Base-by-base conservation (phyloP, 805 yeast species). In the Cyberlindnera petersonii region DNA sequence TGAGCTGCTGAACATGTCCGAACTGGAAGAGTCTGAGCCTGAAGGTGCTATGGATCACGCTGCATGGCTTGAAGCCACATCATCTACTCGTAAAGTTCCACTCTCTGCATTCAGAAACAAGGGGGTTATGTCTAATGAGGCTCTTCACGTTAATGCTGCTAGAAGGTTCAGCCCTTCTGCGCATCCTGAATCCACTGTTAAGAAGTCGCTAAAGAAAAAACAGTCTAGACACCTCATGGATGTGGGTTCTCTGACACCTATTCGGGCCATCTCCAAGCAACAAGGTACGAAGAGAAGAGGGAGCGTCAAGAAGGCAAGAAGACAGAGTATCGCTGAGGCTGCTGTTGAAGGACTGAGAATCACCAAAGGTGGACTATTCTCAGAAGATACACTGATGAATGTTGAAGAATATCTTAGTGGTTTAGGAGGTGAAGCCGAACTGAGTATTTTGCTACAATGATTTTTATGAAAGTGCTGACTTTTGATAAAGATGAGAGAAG, bases 101-200 rank as follows among this genome's bases (percentile, higher is more conserved):
- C 63, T 89, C 28, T 85, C 94, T 2, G 97, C 97, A 1, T 91
- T 91, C 60, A 69, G 98, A 55, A 89, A 87, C 63, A 82, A 87
- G 54, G 83, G 84, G 10, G 61, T 75, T 9, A 55, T 60, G 21
- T 48, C 56, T 24, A 49, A 56, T 30, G 64, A 59, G 24, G 46
- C 50, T 20, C 33, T 52, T 2, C 59, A 54, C 36, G 37, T 55
- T 7, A 52, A 55, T 39, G 61, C 60, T 6, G 48, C 57, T 5
- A 41, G 58, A 34, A 40, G 54, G 9, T 55, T 45, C 33, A 44
- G 53, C n/a, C 15, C 33, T 4, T 45, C 52, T 17, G 32, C 14
- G 7, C 30, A 38, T 19, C 16, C 39, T 24, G 46, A 39, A 10
- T 18, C 38, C 8, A 40, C 35, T 4, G 23, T 30, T 3, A 40